These are phyloP conservation scores for Cutaneotrichosporon cyanovorans DNA, from an alignment of 1,284 basidiomycete genomes.

Conservation along the genomic window DNA sequence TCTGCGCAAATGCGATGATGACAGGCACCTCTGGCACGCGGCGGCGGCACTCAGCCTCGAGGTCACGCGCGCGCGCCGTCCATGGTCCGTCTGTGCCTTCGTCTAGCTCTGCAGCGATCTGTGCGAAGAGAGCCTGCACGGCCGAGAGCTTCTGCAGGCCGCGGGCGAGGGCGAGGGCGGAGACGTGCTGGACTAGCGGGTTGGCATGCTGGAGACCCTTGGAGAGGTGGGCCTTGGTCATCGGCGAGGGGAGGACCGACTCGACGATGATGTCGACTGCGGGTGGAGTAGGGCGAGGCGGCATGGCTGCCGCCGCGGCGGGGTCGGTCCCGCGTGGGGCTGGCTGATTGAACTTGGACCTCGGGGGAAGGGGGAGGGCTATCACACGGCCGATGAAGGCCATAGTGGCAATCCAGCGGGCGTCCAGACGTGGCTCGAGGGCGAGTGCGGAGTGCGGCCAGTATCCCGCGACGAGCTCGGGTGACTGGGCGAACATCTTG, in stretches of 20 bases:
- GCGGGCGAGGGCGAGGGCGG: conserved; percentile 63
- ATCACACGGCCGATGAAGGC: conserved; percentile 70
- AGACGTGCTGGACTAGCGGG: conserved; percentile 71
- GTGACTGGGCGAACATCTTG: conserved; percentile 69
- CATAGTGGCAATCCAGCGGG: conserved; percentile 82
- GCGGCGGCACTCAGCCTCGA: conserved; percentile 66
- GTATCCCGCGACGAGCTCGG: conserved; percentile 75
- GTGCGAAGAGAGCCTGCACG: conserved; percentile 52
- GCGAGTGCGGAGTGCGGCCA: conserved; percentile 67
- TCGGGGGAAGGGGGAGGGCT: conserved; percentile 61
- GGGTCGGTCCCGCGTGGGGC: conserved; percentile 21
- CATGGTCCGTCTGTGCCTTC: conserved; percentile 57
- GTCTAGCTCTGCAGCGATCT: conserved; percentile 54
- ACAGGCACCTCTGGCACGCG: conserved; percentile 77
- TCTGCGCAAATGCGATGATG: conserved; percentile 67
- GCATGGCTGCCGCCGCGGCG: conserved; percentile 33
- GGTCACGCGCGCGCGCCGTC: conserved; percentile 55
- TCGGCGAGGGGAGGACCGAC: conserved; percentile 64
- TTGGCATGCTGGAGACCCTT: conserved; percentile 67
- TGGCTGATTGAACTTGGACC: conserved; percentile 52
- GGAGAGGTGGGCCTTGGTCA: conserved; percentile 63
- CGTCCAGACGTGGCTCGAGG: conserved; percentile 76
- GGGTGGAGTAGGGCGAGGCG: conserved; percentile 63
- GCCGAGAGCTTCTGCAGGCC: conserved; percentile 62
- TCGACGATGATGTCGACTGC: conserved; percentile 61